These are phyloP conservation scores for Metarhizium guizhouense DNA, from an alignment of 2,329 filamentous ascomycete species.

Conservation along the genomic window DNA sequence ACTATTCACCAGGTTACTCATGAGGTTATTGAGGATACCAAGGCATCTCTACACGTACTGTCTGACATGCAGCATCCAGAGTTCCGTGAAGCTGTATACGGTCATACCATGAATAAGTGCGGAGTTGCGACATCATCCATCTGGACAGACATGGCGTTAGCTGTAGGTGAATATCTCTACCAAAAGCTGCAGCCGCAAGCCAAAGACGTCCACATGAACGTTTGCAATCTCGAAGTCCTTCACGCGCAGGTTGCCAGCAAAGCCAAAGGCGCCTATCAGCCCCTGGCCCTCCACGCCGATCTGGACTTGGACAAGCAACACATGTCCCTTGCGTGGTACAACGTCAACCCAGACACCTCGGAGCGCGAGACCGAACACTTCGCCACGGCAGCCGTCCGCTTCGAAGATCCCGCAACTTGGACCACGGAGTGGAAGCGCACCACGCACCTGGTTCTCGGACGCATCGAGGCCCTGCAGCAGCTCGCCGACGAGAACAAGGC, in stretches of 20 bases:
- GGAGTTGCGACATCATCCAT: too few relatives aligned
- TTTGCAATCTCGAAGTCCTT: conserved; percentile 19
- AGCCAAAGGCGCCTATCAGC: background rate
- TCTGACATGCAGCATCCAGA: too few relatives aligned
- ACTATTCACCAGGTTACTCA: too few relatives aligned
- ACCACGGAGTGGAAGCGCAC: too few relatives aligned
- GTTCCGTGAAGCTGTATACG: too few relatives aligned
- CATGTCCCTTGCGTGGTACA: conserved; percentile 28
- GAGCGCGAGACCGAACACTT: background rate
- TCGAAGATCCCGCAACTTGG: too few relatives aligned
- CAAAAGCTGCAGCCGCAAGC: background rate
- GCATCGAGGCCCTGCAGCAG: too few relatives aligned
- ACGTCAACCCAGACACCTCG: conserved; percentile 1
- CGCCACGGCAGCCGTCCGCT: background rate
- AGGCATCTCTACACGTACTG: too few relatives aligned
- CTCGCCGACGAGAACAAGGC: background rate
- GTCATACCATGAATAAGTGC: too few relatives aligned
- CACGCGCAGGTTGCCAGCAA: conserved; percentile 1
- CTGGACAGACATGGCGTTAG: too few relatives aligned
- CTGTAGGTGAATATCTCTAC: background rate
- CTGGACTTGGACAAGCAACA: conserved; percentile 35
- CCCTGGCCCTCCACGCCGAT: background rate
- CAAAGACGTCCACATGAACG: conserved; percentile 13
- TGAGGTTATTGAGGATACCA: too few relatives aligned
- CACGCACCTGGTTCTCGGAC: too few relatives aligned